Conservation (phyloP, 1,284 basidiomycete species). For the Coniferiporia weirii region DNA sequence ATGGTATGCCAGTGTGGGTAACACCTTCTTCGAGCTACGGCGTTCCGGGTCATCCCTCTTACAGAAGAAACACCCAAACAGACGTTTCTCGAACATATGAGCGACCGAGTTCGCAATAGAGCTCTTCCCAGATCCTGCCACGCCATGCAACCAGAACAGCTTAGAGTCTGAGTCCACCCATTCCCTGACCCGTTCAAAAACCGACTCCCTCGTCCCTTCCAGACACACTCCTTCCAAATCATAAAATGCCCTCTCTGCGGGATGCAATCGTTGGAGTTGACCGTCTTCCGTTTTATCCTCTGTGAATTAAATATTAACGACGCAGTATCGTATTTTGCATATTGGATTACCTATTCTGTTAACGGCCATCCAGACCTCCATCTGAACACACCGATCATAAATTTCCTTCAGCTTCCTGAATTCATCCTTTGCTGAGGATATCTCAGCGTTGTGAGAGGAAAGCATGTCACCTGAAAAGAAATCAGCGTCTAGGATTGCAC, state of each 20-base stretch:
- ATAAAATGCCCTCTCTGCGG: not conserved
- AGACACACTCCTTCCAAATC: not conserved
- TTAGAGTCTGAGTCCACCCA: not conserved
- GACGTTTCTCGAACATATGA: not conserved
- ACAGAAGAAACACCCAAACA: slow-evolving; percentile 2
- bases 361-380: not conserved
- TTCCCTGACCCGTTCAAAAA: not conserved
- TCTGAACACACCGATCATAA: not conserved
- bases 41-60: not conserved
- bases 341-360: not conserved
- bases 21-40: not conserved
- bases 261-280: not conserved
- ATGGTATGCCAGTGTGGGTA: not conserved
- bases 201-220: not conserved
- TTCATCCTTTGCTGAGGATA: not conserved
- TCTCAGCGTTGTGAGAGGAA: not conserved
- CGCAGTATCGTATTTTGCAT: not conserved
- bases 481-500: not conserved
- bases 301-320: not conserved
- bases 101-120: slow-evolving; percentile 5
- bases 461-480: not conserved
- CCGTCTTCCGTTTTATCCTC: not conserved
- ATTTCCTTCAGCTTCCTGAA: not conserved
- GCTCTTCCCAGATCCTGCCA: slow-evolving; percentile 7
- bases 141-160: slow-evolving; percentile 3